Percentiles rank a stretch among this genome's conserved stretches.
These are phyloP conservation scores for Neurospora sp. DNA, from an alignment of 495 filamentous ascomycete species.

Conservation along the genomic window DNA sequence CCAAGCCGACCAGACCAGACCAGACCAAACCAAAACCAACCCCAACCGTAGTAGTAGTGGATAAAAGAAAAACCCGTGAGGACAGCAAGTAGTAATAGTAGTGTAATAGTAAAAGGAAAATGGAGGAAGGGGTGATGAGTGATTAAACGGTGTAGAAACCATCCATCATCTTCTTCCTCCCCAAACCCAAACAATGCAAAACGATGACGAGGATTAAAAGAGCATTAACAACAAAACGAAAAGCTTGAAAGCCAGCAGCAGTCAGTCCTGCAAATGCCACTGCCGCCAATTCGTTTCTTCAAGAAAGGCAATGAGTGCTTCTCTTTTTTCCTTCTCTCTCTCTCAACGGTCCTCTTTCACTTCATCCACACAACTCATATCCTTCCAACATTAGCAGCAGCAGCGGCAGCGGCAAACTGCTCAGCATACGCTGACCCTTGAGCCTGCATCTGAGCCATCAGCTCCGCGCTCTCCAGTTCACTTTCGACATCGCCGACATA, in stretches of 20 bases:
- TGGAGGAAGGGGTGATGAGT: background rate
- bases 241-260: background rate
- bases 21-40: background rate
- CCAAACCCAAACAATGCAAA: background rate
- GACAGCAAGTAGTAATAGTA: background rate
- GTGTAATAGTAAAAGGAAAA: background rate
- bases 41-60: background rate
- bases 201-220: background rate
- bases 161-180: background rate
- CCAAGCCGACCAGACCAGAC: background rate
- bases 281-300: background rate
- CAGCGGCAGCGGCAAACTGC: background rate
- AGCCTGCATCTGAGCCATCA: background rate
- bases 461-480: background rate
- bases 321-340: background rate
- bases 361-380: background rate
- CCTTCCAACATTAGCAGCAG: background rate
- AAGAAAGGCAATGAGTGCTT: background rate
- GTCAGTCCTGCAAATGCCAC: background rate
- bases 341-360: background rate
- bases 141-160: background rate
- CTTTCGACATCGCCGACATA: conserved; percentile 38
- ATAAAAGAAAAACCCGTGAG: background rate
- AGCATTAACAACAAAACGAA: background rate
- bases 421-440: background rate